These are phyloP conservation scores for Nemania sp. DNA, from an alignment of 2,329 filamentous ascomycete genomes.

Conservation along the genomic window DNA sequence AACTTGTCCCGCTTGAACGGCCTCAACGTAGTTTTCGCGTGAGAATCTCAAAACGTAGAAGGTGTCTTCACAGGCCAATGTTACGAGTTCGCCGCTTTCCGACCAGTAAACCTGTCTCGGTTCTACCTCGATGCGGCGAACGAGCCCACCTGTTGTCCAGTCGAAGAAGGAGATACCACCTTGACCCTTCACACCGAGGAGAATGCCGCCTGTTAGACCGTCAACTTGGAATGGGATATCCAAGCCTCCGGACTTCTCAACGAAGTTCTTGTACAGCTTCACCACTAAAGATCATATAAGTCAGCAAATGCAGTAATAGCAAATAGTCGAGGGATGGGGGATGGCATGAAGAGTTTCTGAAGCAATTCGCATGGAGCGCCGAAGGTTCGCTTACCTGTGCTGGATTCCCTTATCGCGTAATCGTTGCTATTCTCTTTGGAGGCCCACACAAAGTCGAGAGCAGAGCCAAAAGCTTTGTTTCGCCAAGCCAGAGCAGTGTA, in stretches of 20 bases:
- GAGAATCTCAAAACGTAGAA: slow-evolving; percentile 95
- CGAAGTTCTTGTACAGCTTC: slow-evolving; percentile 97
- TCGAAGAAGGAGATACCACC: slow-evolving; percentile 96
- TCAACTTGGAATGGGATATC: slow-evolving; percentile 97
- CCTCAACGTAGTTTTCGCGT: slow-evolving; percentile 83
- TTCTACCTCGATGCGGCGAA: slow-evolving; percentile 86
- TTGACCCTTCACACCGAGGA: slow-evolving; percentile 92
- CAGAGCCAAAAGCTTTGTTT: slow-evolving; percentile 96
- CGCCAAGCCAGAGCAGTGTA: slow-evolving; percentile 96
- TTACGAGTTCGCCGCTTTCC: slow-evolving; percentile 89
- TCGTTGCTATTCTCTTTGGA: slow-evolving; percentile 98
- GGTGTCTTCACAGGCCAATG: slow-evolving; percentile 90
- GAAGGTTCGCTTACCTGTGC: slow-evolving; percentile 61
- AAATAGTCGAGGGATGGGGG: not conserved
- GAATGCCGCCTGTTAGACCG: slow-evolving; percentile 81
- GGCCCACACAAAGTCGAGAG: slow-evolving; percentile 95
- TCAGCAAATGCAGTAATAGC: slow-evolving; percentile 2
- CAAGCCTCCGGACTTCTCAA: slow-evolving; percentile 83
- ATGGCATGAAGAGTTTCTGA: not conserved
- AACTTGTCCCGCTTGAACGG: slow-evolving; percentile 77
- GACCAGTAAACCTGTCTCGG: slow-evolving; percentile 88
- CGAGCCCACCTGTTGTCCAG: slow-evolving; percentile 86
- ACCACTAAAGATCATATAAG: slow-evolving; percentile 52
- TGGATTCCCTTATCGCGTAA: slow-evolving; percentile 93
- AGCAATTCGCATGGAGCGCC: not conserved